phyloP scores from a whole-genome alignment of 1,284 basidiomycete genomes.

The Cutaneotrichosporon daszewskae region DNA sequence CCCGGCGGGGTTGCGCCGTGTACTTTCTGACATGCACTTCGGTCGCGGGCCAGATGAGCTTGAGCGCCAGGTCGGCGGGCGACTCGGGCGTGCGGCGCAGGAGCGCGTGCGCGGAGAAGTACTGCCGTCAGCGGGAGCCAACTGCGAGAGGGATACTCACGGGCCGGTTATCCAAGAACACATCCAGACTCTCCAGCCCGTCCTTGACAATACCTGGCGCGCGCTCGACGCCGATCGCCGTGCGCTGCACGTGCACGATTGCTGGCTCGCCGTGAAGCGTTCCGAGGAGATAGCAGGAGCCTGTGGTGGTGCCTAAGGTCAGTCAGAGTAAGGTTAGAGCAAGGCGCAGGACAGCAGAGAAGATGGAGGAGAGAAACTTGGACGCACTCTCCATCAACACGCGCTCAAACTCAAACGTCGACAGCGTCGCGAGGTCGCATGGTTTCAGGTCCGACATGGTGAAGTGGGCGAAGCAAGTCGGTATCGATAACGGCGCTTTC shows the following conservation, averaged over 20 bases:
- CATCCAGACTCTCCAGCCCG: conserved; percentile 25
- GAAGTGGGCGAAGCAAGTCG: too few relatives aligned
- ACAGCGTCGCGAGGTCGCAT: conserved; percentile 29
- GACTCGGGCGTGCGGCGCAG: conserved; percentile 13
- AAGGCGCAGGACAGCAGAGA: not conserved
- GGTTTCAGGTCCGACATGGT: conserved; percentile 7
- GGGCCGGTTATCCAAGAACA: conserved; percentile 36
- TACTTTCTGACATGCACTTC: conserved; percentile 83
- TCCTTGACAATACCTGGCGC: conserved; percentile 19
- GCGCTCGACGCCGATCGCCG: conserved; percentile 49
- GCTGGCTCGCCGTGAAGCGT: conserved; percentile 48
- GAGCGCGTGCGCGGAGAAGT: conserved; percentile 43
- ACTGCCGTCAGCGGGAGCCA: conserved; percentile 25
- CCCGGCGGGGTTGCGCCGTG: conserved; percentile 62
- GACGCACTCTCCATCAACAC: conserved; percentile 57
- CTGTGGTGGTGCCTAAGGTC: conserved; percentile 53
- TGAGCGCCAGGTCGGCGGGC: conserved; percentile 51
- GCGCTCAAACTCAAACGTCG: conserved; percentile 53
- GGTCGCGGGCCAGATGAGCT: conserved; percentile 73
- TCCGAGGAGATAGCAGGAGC: conserved; percentile 52
- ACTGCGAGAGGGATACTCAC: conserved; percentile 18
- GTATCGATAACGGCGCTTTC: too few relatives aligned
- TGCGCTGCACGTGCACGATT: conserved; percentile 60
- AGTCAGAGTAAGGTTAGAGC: not conserved
- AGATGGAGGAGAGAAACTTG: not conserved